Base-by-base conservation (phyloP, 495 filamentous ascomycete genomes). In the Hypoxylon lienhwacheense region DNA sequence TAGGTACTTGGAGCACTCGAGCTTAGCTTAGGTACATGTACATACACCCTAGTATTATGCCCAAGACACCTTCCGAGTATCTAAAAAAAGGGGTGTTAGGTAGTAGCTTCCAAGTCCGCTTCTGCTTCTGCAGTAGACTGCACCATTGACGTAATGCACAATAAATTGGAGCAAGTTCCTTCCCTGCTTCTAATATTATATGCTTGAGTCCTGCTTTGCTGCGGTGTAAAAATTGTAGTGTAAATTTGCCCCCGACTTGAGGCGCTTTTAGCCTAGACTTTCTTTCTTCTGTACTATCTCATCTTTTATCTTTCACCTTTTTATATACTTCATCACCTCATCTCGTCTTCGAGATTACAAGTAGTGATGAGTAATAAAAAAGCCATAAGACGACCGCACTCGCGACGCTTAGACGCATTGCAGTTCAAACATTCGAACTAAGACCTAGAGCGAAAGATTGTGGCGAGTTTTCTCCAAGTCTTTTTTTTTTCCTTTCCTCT, bases 91-190 rank as follows among this genome's bases (percentile, higher is more conserved):
- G 40, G 42, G 47, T 40, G 58, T 61, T 61, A 61, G 58, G n/a
- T n/a, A n/a, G n/a, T n/a, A n/a, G n/a, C n/a, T n/a, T n/a, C n/a
- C n/a, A n/a, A n/a, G n/a, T n/a, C n/a, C n/a, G n/a, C 42, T 55
- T 34, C 24, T 4, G 47, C 46, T 50, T 36, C 41, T 52, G 55
- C 47, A 48, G 41, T 47, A 6, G 16, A 47, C 55, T 63, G 55
- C 53, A 55, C 60, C 43, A 58, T 64, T 66, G 64, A 66, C 64
- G 64, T 66, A 66, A 66, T 66, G 61, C 44, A 59, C 36, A 26
- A 37, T 55, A 55, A 61, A 50, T 54, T 46, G 50, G 32, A 50
- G 45, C 46, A 25, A 36, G 40, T 43, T 39, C 24, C 24, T 47
- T 53, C 42, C 48, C 28, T 49, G 45, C 46, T 55, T n/a, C n/a